Evolutionary conservation across 768 basidiomycete genomes (phyloP).

Genomic region (Leccinum obscurum): DNA sequence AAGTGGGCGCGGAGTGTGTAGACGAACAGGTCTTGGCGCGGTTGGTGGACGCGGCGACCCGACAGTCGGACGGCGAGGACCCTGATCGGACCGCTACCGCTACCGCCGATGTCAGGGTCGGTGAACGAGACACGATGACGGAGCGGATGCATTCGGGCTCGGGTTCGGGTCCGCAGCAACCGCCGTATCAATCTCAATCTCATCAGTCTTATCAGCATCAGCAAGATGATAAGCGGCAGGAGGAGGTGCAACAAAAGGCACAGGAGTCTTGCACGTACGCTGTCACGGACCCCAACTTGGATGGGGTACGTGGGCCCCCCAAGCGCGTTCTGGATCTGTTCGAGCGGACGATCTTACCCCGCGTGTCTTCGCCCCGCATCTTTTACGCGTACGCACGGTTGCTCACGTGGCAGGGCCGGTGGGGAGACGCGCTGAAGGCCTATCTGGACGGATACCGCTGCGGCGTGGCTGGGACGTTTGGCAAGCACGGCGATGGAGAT

Average conservation of each 20-base stretch:
- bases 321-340: slow-evolving; percentile 72
- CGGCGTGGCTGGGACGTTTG: slow-evolving; percentile 57
- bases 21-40: slow-evolving; percentile 89
- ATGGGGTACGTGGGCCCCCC: slow-evolving; percentile 66
- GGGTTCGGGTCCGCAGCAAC: neutral
- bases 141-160: neutral
- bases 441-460: slow-evolving; percentile 85
- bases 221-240: neutral
- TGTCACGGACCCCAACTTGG: slow-evolving; percentile 41
- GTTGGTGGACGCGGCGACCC: slow-evolving; percentile 83
- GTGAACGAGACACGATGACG: slow-evolving; percentile 16
- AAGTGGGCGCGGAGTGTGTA: slow-evolving; percentile 54
- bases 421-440: slow-evolving; percentile 79
- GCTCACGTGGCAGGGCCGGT: slow-evolving; percentile 67
- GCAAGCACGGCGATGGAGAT: slow-evolving; percentile 42
- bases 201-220: neutral
- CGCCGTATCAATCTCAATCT: neutral
- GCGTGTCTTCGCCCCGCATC: slow-evolving; percentile 73
- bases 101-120: slow-evolving; percentile 4
- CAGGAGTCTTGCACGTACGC: slow-evolving; percentile 11
- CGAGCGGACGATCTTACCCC: slow-evolving; percentile 76
- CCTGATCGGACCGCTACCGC: slow-evolving; percentile 24
- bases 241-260: neutral
- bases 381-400: slow-evolving; percentile 86
- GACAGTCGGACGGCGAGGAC: slow-evolving; percentile 38